Percentiles rank a stretch among this genome's conserved stretches.
Evolutionary conservation across 2,329 filamentous ascomycete species (phyloP).

Genomic region (Ceratocystis alfenasii): DNA sequence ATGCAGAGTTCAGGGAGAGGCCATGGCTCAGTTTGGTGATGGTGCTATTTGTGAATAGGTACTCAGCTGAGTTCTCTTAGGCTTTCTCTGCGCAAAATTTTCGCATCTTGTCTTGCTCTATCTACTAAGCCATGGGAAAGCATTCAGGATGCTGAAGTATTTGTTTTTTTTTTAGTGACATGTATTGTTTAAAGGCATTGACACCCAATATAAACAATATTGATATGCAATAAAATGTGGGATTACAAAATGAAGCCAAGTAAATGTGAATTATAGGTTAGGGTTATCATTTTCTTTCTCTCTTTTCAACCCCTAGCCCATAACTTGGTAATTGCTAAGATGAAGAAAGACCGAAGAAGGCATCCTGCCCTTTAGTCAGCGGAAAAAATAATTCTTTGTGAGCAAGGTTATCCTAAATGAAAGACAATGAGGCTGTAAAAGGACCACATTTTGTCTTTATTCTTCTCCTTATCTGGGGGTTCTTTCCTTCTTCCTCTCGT

Average conservation of each 20-base stretch:
- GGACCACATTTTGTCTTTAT: not conserved
- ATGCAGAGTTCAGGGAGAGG: conserved; percentile 6
- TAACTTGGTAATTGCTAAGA: too few relatives aligned
- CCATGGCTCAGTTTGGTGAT: not conserved
- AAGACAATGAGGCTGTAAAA: not conserved
- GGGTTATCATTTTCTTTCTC: too few relatives aligned
- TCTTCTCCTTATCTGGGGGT: conserved; percentile 3
- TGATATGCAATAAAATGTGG: not conserved
- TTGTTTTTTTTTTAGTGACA: not conserved
- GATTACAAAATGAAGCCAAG: not conserved
- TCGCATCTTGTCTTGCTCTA: not conserved
- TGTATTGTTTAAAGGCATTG: not conserved
- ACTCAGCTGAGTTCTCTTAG: not conserved
- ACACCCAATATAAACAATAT: not conserved
- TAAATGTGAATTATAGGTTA: too few relatives aligned
- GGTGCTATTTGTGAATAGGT: not conserved
- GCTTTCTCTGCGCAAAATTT: not conserved
- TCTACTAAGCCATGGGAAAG: not conserved
- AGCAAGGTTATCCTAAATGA: not conserved
- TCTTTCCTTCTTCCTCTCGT: conserved; percentile 5
- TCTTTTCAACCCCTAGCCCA: too few relatives aligned
- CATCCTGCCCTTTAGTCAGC: not conserved
- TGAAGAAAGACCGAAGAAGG: too few relatives aligned
- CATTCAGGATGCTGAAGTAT: not conserved
- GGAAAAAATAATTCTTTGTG: not conserved